phyloP scores from a whole-genome alignment of 441 rosid genomes.

The Gossypium davidsonii region DNA sequence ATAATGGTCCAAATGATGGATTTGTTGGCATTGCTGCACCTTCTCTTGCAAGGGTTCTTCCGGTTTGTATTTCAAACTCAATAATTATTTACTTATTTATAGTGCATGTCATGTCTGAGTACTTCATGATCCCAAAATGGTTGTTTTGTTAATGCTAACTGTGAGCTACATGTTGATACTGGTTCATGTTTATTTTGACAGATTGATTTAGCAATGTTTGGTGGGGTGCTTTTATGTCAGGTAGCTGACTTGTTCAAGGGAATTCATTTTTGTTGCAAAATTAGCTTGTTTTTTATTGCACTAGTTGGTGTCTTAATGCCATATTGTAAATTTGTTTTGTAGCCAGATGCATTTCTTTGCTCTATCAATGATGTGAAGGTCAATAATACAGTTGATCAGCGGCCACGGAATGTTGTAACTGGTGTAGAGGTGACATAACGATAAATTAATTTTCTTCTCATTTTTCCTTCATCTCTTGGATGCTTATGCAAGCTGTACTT shows the following conservation, averaged over 20 bases:
- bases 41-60: conserved; percentile 89
- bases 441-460: neutral
- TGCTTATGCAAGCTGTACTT: neutral
- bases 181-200: conserved; percentile 25
- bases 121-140: neutral
- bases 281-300: conserved; percentile 7
- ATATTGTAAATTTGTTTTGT: conserved; percentile 39
- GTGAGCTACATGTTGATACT: conserved; percentile 15
- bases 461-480: neutral
- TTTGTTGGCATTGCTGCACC: conserved; percentile 92
- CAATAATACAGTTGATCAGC: conserved; percentile 57
- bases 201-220: conserved; percentile 89
- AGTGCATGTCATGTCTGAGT: neutral
- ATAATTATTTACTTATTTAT: conserved; percentile 6
- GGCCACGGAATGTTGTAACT: conserved; percentile 60
- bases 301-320: conserved; percentile 17
- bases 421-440: conserved; percentile 61
- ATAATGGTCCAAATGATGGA: conserved; percentile 69
- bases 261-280: neutral
- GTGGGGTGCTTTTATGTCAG: conserved; percentile 94
- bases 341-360: conserved; percentile 99
- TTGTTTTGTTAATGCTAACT: conserved; percentile 12
- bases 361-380: conserved; percentile 91
- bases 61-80: conserved; percentile 48
- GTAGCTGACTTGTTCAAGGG: conserved; percentile 35